Conservation (phyloP, 1,284 basidiomycete species). For the Puccinia hordei region DNA sequence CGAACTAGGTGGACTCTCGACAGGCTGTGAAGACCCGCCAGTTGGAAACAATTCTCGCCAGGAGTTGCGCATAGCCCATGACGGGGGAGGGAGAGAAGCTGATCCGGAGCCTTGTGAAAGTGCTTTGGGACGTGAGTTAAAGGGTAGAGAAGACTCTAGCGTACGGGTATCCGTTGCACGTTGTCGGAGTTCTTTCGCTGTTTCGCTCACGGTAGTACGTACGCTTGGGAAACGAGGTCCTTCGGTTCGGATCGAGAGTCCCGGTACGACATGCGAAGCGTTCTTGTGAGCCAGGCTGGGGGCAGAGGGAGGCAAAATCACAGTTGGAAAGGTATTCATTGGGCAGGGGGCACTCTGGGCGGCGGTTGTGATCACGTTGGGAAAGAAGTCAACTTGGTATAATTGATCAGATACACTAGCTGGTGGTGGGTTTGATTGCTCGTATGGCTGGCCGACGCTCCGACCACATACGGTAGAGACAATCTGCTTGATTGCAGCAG, state of each 20-base stretch:
- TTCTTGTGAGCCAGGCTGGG: neutral
- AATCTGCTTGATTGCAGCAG: conserved; percentile 39
- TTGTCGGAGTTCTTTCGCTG: neutral
- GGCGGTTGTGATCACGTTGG: neutral
- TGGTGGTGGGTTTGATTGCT: neutral
- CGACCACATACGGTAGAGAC: conserved; percentile 30
- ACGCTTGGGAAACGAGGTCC: neutral
- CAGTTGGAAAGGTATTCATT: neutral
- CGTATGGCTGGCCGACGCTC: neutral
- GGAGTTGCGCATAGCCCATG: conserved; percentile 28
- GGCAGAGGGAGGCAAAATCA: neutral
- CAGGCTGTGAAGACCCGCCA: neutral
- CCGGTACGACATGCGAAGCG: neutral
- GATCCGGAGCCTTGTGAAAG: conserved; percentile 29
- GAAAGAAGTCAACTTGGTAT: neutral
- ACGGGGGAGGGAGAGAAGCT: conserved; percentile 25
- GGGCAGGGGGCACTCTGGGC: neutral
- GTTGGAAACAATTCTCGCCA: conserved; percentile 31
- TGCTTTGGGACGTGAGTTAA: conserved; percentile 21
- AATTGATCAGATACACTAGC: neutral
- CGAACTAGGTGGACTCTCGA: conserved; percentile 22
- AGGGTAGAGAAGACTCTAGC: conserved; percentile 18
- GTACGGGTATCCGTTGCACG: neutral
- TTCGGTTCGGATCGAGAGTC: neutral
- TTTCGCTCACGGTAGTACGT: neutral